Percentiles rank a stretch among this genome's conserved stretches.
phyloP scores from a whole-genome alignment of 768 basidiomycete species.

The Tulasnella sp. region DNA sequence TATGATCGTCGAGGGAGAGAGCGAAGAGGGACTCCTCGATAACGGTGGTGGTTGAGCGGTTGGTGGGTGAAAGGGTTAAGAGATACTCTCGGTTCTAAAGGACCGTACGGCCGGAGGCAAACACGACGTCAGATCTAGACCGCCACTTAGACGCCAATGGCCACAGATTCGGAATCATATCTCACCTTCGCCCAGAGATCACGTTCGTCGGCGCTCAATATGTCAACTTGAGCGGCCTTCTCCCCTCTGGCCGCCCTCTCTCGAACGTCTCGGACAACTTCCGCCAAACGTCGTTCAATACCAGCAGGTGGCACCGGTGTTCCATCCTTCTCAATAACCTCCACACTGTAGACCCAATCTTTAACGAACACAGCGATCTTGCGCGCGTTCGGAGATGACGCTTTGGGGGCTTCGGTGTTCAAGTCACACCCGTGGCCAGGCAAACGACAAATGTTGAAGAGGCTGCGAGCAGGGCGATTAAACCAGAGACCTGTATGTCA shows the following conservation, averaged over 20 bases:
- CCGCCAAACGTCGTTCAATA: constrained; percentile 37
- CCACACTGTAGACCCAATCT: constrained; percentile 70
- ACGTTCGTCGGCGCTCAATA: constrained; percentile 67
- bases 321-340: constrained; percentile 41
- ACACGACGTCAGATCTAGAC: neutral
- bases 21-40: constrained; percentile 69
- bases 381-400: constrained; percentile 37
- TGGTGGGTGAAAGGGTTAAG: constrained; percentile 51
- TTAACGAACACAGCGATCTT: constrained; percentile 60
- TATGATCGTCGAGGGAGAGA: constrained; percentile 70
- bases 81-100: constrained; percentile 61
- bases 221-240: constrained; percentile 47
- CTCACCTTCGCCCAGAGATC: constrained; percentile 72
- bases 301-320: constrained; percentile 27
- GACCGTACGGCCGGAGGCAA: neutral
- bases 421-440: constrained; percentile 57
- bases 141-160: neutral
- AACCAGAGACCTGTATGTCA: constrained; percentile 20
- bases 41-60: constrained; percentile 44
- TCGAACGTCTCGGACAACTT: constrained; percentile 46
- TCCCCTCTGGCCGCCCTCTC: constrained; percentile 41
- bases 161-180: neutral
- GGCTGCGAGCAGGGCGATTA: constrained; percentile 20
- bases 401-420: constrained; percentile 38
- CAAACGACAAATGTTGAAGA: constrained; percentile 68